These are phyloP conservation scores for Starmerella tilneyi DNA, from an alignment of 805 yeast species.

Conservation along the genomic window DNA sequence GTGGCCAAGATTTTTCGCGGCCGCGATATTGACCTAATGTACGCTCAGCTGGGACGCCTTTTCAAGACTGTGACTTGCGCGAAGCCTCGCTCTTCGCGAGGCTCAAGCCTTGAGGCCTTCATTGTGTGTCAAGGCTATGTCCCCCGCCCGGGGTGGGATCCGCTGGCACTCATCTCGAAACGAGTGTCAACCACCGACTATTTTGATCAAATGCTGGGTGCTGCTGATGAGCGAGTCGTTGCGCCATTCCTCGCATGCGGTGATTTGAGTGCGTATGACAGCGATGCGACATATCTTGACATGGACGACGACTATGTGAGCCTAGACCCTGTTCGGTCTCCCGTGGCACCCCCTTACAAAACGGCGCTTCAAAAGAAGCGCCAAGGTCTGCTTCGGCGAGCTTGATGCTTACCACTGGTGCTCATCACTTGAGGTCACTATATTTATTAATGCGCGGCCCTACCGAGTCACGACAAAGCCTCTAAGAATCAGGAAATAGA, in stretches of 20 bases:
- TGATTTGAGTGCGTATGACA: slow-evolving; percentile 74
- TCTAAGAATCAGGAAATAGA: no score
- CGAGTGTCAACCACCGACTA: slow-evolving; percentile 64
- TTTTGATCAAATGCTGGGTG: slow-evolving; percentile 44
- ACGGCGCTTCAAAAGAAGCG: slow-evolving; percentile 80
- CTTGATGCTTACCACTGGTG: not conserved
- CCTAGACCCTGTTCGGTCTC: slow-evolving; percentile 86
- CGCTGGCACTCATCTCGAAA: slow-evolving; percentile 31
- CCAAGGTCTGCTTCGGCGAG: slow-evolving; percentile 39
- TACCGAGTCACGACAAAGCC: no score
- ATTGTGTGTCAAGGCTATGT: slow-evolving; percentile 81
- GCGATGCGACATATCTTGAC: slow-evolving; percentile 81
- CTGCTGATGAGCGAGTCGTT: slow-evolving; percentile 59
- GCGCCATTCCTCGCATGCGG: slow-evolving; percentile 97
- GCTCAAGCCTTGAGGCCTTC: slow-evolving; percentile 87
- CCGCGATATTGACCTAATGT: slow-evolving; percentile 84
- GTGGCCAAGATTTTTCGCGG: slow-evolving; percentile 97
- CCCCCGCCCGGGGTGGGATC: slow-evolving; percentile 79
- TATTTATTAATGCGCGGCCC: no score
- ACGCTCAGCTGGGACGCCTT: slow-evolving; percentile 79
- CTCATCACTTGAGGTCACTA: no score
- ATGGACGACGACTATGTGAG: slow-evolving; percentile 38
- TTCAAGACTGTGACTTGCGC: slow-evolving; percentile 88
- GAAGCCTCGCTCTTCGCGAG: slow-evolving; percentile 90
- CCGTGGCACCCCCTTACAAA: slow-evolving; percentile 96